Evolutionary conservation across 2,329 filamentous ascomycete species (phyloP).

Genomic region (Phaeomoniella chlamydospora): DNA sequence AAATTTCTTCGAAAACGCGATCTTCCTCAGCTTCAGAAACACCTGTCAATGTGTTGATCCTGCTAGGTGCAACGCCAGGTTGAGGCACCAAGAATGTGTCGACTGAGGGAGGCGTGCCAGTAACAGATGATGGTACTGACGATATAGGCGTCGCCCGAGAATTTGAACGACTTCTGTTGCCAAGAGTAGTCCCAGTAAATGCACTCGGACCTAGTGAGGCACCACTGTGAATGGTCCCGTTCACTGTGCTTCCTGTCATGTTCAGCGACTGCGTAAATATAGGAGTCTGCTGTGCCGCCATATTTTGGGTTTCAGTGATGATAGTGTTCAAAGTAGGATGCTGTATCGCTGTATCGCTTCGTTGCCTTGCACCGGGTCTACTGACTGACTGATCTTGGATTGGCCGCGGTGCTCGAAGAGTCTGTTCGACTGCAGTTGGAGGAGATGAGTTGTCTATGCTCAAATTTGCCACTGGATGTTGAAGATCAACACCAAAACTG

Average conservation of each 20-base stretch:
- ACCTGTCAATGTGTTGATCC: constrained; percentile 39
- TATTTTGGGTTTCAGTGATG: background rate
- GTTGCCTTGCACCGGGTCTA: constrained; percentile 26
- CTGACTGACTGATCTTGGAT: constrained; percentile 26
- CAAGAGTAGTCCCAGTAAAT: constrained; percentile 13
- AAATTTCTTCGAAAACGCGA: constrained; percentile 67
- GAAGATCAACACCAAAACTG: constrained; percentile 30
- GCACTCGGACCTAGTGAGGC: constrained; percentile 19
- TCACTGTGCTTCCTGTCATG: background rate
- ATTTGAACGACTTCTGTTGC: constrained; percentile 8
- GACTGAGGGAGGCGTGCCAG: constrained; percentile 63
- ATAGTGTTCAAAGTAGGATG: constrained; percentile 15
- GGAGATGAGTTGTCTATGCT: constrained; percentile 13
- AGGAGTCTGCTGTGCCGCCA: background rate
- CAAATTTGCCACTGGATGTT: constrained; percentile 15
- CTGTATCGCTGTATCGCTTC: constrained; percentile 37
- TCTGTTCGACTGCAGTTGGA: constrained; percentile 13
- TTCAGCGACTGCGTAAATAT: background rate
- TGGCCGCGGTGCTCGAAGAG: constrained; percentile 23
- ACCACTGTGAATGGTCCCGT: constrained; percentile 10
- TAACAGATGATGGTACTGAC: constrained; percentile 28
- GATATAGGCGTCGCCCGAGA: constrained; percentile 23
- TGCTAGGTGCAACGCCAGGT: constrained; percentile 31
- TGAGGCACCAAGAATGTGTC: constrained; percentile 57
- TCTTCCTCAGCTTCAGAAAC: constrained; percentile 61